Evolutionary conservation across 495 filamentous ascomycete genomes (phyloP).

Genomic region (Xylaria nigripes): DNA sequence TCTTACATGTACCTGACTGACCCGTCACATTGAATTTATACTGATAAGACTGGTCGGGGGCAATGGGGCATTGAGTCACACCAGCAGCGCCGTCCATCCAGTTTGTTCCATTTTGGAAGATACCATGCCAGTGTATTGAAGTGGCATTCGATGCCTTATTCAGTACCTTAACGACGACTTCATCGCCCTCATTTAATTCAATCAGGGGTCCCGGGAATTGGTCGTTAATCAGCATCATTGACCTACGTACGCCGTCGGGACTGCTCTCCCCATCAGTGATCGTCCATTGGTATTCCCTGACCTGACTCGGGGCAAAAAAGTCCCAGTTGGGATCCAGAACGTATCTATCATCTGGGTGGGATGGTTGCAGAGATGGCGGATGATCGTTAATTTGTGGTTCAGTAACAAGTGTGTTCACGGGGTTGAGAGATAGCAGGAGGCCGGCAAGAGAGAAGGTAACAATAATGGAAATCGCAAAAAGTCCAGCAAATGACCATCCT

Average conservation of each 20-base stretch:
- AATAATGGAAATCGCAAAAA: not conserved
- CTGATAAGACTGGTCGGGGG: slow-evolving; percentile 41
- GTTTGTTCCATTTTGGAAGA: slow-evolving; percentile 53
- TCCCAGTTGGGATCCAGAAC: slow-evolving; percentile 41
- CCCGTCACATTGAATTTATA: slow-evolving; percentile 38
- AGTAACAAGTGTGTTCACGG: not conserved
- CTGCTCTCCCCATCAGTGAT: slow-evolving; percentile 42
- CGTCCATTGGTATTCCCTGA: slow-evolving; percentile 41
- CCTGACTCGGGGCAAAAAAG: slow-evolving; percentile 30
- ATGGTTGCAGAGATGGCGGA: not conserved
- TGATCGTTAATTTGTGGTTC: not conserved
- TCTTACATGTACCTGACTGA: slow-evolving; percentile 40
- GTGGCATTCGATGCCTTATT: slow-evolving; percentile 40
- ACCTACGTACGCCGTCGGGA: slow-evolving; percentile 46
- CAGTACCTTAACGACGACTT: slow-evolving; percentile 36
- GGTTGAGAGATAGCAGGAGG: slow-evolving; percentile 5
- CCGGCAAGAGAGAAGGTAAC: not conserved
- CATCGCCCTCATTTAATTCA: slow-evolving; percentile 41
- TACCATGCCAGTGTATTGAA: slow-evolving; percentile 58
- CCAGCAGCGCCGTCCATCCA: slow-evolving; percentile 56
- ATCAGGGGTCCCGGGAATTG: slow-evolving; percentile 47
- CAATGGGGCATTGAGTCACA: slow-evolving; percentile 62
- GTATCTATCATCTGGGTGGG: slow-evolving; percentile 18
- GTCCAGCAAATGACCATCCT: not conserved
- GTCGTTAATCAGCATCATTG: slow-evolving; percentile 44